Base-by-base conservation (phyloP, 2,329 filamentous ascomycete species). In the Remersonia thermophila region DNA sequence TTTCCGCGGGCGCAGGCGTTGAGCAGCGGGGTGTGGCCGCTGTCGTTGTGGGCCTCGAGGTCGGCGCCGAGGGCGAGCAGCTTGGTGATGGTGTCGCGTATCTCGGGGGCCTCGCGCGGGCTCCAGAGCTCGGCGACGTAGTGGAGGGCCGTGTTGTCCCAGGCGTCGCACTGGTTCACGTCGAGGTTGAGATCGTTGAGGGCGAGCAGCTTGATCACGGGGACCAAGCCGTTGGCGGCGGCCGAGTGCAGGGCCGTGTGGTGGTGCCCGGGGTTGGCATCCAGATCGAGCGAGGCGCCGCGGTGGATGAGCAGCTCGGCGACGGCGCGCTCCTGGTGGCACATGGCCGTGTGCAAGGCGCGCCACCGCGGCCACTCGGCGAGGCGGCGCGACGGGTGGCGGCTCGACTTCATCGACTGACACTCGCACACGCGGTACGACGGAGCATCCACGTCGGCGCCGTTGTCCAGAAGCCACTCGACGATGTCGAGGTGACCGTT, bases 371-470 rank as follows among this genome's bases (percentile, higher is more conserved):
- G 48, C 36, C 38, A 47, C 17, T 45, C 44, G 15, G 33, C 17
- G 12, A 30, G 27, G 15, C 40, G 36, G n/a, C 36, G 39, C n/a
- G 33, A 27, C 27, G 36, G 36, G 12, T 36, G 41, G 7, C 43
- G 17, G 2, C 37, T 38, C 7, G 33, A 32, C 28, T 47, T 48
- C 26, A 45, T 35, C 11, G 43, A 39, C 33, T 45, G 44, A 34
- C 41, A 48, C 2, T 44, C 45, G 42, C 47, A 47, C 11, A 46
- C 39, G 4, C 37, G 35, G 30, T 39, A 44, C 5, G 43, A 46
- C 1, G 37, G 37, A 14, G 65, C 50, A 40, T 73, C 69, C 12
- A 69, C 63, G 43, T 71, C 59, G 6, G 67, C 69, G 7, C 62
- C 63, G 23, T 66, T 61, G 30, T 58, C 57, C 11, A 51, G 34